Evolutionary conservation across 2,329 filamentous ascomycete genomes (phyloP), one percentile per base, ranked within the genome.

Genomic region (Penicillium expansum): DNA sequence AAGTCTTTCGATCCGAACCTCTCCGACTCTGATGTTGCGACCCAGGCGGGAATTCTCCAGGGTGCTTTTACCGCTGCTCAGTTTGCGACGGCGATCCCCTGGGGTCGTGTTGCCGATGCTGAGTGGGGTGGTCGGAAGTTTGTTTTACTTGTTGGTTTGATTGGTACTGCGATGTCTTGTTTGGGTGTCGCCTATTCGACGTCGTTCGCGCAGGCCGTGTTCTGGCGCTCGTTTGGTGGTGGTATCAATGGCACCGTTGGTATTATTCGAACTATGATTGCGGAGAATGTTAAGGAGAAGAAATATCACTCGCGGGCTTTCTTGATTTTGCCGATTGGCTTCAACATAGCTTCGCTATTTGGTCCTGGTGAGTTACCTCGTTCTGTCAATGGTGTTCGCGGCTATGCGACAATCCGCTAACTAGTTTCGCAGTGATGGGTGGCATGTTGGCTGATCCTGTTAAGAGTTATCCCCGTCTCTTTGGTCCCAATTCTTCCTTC

Each of bases 41-140:
- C 82, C 32, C 90, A 93, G 70, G 88, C 89, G 0, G 91, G 90
- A 43, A 77, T 93, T 3, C 79, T 94, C 27, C 84, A 89, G 52
- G 89, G 89, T 18, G 86, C 86, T 24, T 94, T 94, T 71, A 92
- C 88, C 0, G 87, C 86, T 0, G 87, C 88, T 0, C 91, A 96
- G 70, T 92, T 92, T 70, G 73, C 89, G 38, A 94, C 91, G 0
- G 90, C 90, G 13, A 87, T 95, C 74, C 71, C 90, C 39, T 95
- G 91, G 91, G 91, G 90, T 0, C 81, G 87, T 0, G 77, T 91
- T 2, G 82, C 83, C 0, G 83, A 86, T 65, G 86, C 87, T 1
- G 82, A 83, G 52, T 79, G 76, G 57, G 80, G 81, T 47, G 92
- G 91, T 1, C 82, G 91, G 42, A 95, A 94, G 72, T 84, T 83